These are phyloP conservation scores for Calonectria leucothoes DNA, from an alignment of 2,329 filamentous ascomycete species.

Conservation along the genomic window DNA sequence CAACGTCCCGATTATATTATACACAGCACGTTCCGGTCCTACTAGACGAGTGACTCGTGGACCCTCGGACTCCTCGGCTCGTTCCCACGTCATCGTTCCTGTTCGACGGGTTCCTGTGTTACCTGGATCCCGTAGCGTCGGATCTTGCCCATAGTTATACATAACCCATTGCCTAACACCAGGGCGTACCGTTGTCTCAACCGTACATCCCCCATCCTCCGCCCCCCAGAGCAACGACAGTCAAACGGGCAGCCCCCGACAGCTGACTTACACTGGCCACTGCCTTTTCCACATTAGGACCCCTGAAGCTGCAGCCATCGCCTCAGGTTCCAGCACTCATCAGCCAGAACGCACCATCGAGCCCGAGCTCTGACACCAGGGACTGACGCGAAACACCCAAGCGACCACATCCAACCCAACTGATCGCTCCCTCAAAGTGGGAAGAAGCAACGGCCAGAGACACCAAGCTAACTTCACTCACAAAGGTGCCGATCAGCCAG, in stretches of 20 bases:
- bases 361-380: conserved; percentile 17
- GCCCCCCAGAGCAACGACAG: neutral
- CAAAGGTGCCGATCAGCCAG: neutral
- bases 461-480: neutral
- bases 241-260: neutral
- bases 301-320: conserved; percentile 16
- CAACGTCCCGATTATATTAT: conserved; percentile 3
- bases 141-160: neutral
- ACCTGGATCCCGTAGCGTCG: neutral
- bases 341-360: conserved; percentile 21
- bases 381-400: conserved; percentile 13
- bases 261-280: conserved; percentile 32
- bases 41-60: neutral
- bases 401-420: neutral
- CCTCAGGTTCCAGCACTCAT: conserved; percentile 20
- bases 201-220: neutral
- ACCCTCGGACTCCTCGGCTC: neutral
- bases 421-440: neutral
- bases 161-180: neutral
- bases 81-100: neutral
- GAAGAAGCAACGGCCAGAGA: conserved; percentile 1
- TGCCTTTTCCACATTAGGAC: conserved; percentile 6
- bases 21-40: neutral
- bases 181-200: neutral
- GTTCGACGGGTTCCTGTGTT: neutral